Evolutionary conservation across 305 asterid species (phyloP).

Genomic region (Striga hermonthica): DNA sequence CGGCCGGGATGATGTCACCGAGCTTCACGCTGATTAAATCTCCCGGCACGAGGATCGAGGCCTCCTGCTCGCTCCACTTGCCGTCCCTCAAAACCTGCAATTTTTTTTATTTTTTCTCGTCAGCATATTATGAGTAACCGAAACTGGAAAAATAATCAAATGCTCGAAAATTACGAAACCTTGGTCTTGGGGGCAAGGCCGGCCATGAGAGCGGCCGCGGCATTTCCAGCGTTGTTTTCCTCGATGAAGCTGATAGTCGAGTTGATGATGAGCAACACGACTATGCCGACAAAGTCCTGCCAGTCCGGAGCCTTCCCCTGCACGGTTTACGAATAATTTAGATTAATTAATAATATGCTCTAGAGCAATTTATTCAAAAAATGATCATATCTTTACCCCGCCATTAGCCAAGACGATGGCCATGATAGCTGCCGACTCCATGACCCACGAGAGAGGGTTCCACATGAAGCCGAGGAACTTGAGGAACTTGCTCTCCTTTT

Average conservation of each 20-base stretch:
- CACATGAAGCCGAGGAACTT: slow-evolving; percentile 82
- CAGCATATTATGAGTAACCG: background rate
- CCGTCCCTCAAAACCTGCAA: slow-evolving; percentile 71
- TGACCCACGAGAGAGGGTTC: slow-evolving; percentile 95
- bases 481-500: slow-evolving; percentile 62
- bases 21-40: slow-evolving; percentile 72
- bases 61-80: slow-evolving; percentile 74
- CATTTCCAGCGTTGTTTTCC: slow-evolving; percentile 80
- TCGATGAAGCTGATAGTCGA: slow-evolving; percentile 81
- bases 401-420: slow-evolving; percentile 83
- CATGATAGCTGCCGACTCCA: slow-evolving; percentile 87
- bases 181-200: slow-evolving; percentile 43
- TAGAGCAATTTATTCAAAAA: too few relatives aligned
- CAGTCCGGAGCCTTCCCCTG: slow-evolving; percentile 70
- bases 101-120: background rate
- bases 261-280: slow-evolving; percentile 56
- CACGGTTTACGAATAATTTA: too few relatives aligned
- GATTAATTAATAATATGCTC: too few relatives aligned
- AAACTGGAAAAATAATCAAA: too few relatives aligned
- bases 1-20: slow-evolving; percentile 89
- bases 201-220: slow-evolving; percentile 63
- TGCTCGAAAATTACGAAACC: slow-evolving; percentile 31
- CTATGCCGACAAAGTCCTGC: slow-evolving; percentile 38
- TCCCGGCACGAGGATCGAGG: slow-evolving; percentile 75
- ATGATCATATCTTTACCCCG: slow-evolving; percentile 44